Evolutionary conservation across 2,329 filamentous ascomycete genomes (phyloP), one percentile per base, ranked within the genome.

Genomic region (Penicillium verrucosum): DNA sequence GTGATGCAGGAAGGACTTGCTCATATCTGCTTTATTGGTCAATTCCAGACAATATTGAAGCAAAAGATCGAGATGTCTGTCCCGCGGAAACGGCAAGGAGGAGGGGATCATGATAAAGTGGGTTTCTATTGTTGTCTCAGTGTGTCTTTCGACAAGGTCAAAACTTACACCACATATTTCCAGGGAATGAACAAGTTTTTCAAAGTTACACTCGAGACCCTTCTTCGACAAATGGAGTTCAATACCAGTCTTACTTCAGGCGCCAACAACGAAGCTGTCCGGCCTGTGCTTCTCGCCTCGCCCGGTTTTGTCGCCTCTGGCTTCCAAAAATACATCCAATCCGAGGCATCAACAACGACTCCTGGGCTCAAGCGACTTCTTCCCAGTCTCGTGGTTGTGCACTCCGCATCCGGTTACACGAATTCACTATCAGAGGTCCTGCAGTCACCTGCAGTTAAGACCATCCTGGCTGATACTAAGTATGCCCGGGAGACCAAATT

Each of bases 381-480:
- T 7, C 71, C 75, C 5, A 76, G 61, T 76, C 84, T 64, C 60
- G 78, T 63, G 83, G 85, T 96, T 21, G 89, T 95, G 10, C 92
- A 97, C 72, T 87, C 89, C 14, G 90, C 89, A 54, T 90, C 90
- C 0, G 92, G 91, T 0, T 90, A 97, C 70, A 77, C 96, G 16
- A 91, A 97, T 76, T 89, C 89, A 44, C 81, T 99, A 29, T 89
- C 90, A 65, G 92, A 97, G 73, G 88, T 96, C 0, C 82, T 99
- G 46, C 87, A 90, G 68, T 92, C 87, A 49, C 85, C 88, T 1
- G 88, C 91, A 54, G 90, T 97, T 9, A 81, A 88, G 49, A 82
- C 83, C 1, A 88, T 89, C 62, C 85, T 97, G 67, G 87, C 88
- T 59, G 87, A 97, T 70, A 94, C 92, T 62, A 94, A 93, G 68